Conservation (phyloP, 225 moss, liverwort and hornwort species). For the Rhytidiadelphus loreus region DNA sequence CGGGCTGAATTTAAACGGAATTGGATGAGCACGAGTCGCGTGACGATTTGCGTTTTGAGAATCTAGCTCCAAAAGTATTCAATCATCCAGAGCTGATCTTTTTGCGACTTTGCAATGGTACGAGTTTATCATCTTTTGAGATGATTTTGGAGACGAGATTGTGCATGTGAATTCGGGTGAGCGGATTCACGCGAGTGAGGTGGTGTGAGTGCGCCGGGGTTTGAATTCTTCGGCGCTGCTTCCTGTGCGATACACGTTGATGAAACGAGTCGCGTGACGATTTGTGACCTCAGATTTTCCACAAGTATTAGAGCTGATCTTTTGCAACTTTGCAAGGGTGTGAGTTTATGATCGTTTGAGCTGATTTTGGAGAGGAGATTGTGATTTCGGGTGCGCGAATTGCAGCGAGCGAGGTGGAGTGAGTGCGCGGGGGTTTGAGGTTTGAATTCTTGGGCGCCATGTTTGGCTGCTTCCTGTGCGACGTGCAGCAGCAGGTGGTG, state of each 20-base stretch:
- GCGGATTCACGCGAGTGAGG: background rate
- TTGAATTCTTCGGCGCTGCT: background rate
- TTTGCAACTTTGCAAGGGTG: background rate
- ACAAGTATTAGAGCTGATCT: background rate
- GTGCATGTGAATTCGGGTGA: background rate
- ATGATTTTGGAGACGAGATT: background rate
- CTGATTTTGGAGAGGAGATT: background rate
- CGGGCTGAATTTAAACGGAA: background rate
- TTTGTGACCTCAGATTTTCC: too few relatives aligned
- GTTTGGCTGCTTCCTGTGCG: conserved; percentile 10
- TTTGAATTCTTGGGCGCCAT: background rate
- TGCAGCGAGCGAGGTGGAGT: background rate
- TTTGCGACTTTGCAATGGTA: background rate
- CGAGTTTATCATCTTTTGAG: background rate
- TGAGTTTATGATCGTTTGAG: background rate
- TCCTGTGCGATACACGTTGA: background rate
- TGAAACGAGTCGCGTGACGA: background rate
- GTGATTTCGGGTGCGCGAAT: background rate
- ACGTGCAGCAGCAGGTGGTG: conserved; percentile 2
- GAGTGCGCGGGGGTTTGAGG: background rate
- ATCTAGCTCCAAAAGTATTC: background rate
- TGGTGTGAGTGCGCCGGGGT: background rate
- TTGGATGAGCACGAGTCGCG: background rate
- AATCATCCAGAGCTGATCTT: background rate
- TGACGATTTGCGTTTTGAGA: background rate